phyloP scores from a whole-genome alignment of 140 eudicot species.

The Eryngium alpinum region DNA sequence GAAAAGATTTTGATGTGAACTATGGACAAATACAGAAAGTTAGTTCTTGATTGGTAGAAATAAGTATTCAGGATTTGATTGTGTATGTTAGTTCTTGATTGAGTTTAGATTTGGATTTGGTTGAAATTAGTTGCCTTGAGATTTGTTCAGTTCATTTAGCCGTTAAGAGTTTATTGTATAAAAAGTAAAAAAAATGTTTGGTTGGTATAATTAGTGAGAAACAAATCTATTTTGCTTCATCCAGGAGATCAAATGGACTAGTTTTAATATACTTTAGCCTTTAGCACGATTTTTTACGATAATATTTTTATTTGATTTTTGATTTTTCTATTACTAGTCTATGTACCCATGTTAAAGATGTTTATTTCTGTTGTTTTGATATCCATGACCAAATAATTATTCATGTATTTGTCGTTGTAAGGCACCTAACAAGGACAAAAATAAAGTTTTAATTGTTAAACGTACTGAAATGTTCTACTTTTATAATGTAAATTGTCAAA shows the following conservation, averaged over 20 bases:
- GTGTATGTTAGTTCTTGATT: neutral
- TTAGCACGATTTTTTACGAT: conserved; percentile 6
- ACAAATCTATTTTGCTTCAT: conserved; percentile 15
- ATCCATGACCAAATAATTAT: too few species aligned
- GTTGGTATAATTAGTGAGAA: conserved; percentile 6
- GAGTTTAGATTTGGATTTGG: conserved; percentile 27
- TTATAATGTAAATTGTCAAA: too few species aligned
- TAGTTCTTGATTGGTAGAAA: neutral
- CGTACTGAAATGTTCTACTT: too few species aligned
- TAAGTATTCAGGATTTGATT: neutral
- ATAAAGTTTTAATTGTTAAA: too few species aligned
- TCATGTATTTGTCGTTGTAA: too few species aligned
- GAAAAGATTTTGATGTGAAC: too few species aligned
- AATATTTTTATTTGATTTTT: too few species aligned
- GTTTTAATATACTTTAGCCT: conserved; percentile 5
- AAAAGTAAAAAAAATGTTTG: conserved; percentile 4
- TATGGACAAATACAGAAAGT: conserved; percentile 6
- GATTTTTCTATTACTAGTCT: too few species aligned
- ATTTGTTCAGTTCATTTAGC: conserved; percentile 17
- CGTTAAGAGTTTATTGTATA: conserved; percentile 13
- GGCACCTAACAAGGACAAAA: too few species aligned
- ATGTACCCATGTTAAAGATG: too few species aligned
- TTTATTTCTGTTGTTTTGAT: too few species aligned
- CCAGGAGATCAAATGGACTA: neutral
- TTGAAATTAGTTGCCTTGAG: conserved; percentile 15